phyloP scores from a whole-genome alignment of 2,329 filamentous ascomycete genomes.

The Hypomyces rosellus region DNA sequence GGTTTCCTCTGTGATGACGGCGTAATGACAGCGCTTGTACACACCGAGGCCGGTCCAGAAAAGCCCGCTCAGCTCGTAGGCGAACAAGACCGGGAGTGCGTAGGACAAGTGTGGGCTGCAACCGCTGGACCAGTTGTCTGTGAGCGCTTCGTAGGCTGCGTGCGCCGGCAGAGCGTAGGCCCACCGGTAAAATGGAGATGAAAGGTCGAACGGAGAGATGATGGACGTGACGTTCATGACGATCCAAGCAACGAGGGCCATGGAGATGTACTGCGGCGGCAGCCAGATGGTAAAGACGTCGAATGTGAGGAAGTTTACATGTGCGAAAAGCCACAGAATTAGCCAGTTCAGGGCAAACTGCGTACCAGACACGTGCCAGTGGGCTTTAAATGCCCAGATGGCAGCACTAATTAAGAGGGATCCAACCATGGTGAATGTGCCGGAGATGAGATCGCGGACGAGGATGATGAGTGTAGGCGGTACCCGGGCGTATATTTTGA shows the following conservation, averaged over 20 bases:
- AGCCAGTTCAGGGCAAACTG: slow-evolving; percentile 17
- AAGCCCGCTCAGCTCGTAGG: slow-evolving; percentile 13
- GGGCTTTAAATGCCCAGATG: slow-evolving; percentile 14
- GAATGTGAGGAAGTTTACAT: too few species aligned
- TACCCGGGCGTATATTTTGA: too few species aligned
- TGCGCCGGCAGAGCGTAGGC: slow-evolving; percentile 16
- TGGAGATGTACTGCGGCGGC: too few species aligned
- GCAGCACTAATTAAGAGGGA: slow-evolving; percentile 7
- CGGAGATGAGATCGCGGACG: too few species aligned
- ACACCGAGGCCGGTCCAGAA: slow-evolving; percentile 12
- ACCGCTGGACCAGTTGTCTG: slow-evolving; percentile 15
- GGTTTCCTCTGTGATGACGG: slow-evolving; percentile 13
- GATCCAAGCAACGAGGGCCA: too few species aligned
- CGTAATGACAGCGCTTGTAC: slow-evolving; percentile 13
- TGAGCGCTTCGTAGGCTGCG: slow-evolving; percentile 14
- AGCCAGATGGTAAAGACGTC: too few species aligned
- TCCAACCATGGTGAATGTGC: too few species aligned
- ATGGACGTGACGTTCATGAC: too few species aligned
- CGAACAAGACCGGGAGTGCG: slow-evolving; percentile 16
- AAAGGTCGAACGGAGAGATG: neutral
- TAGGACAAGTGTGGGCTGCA: slow-evolving; percentile 17
- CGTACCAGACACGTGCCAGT: slow-evolving; percentile 11
- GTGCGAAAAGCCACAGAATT: neutral
- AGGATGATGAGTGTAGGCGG: too few species aligned
- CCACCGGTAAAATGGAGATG: slow-evolving; percentile 14